Base-by-base conservation (phyloP, 805 yeast species). In the Zygoascus flipseniorum region DNA sequence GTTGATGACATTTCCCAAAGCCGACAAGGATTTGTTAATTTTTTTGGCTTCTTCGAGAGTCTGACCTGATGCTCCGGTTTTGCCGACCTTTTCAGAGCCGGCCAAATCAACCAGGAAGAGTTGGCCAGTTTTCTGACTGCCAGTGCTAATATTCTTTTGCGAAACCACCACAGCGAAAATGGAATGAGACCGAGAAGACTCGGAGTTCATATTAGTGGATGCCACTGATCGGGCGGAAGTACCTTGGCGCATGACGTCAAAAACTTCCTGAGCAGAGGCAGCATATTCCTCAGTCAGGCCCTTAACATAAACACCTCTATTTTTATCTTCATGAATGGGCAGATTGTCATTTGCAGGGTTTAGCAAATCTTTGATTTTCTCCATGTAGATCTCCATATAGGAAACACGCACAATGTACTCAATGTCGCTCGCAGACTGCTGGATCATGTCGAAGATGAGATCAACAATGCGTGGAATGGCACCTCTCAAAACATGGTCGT, bases 21-120 rank as follows among this genome's bases (percentile, higher is more conserved):
- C 77, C 5, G 89, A 81, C 41, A 88, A 74, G 0, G 96, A 86
- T 44, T 81, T 76, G 67, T 89, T 90, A 60, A 89, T 85, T 56
- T 84, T 86, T 62, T 86, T 86, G 0, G 95, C 89, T 61, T 89
- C 97, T 63, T 88, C 90, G 8, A 86, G 70, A 1, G 83, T 76
- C 59, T 80, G 81, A 1, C 93, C 93, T 0, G 79, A 68, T 0
- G 90, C 92, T 2, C 93, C 92, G 0, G 93, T 81, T 58, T 82
- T 84, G 54, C 81, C 81, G 41, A 83, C 80, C 65, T 82, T 86
- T 66, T 90, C 96, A 20, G 92, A 83, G 5, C 96, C 96, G 0
- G 96, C 96, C 58, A 89, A 73, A 69, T 89, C 97, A 11, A 88
- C 92, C 39, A 89, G 67, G 60, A 82, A 85, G 55, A 89, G 72